Evolutionary conservation across 176 grass and related monocot genomes (phyloP), one percentile per base, ranked within the genome.

Genomic region (Metroxylon sagu): DNA sequence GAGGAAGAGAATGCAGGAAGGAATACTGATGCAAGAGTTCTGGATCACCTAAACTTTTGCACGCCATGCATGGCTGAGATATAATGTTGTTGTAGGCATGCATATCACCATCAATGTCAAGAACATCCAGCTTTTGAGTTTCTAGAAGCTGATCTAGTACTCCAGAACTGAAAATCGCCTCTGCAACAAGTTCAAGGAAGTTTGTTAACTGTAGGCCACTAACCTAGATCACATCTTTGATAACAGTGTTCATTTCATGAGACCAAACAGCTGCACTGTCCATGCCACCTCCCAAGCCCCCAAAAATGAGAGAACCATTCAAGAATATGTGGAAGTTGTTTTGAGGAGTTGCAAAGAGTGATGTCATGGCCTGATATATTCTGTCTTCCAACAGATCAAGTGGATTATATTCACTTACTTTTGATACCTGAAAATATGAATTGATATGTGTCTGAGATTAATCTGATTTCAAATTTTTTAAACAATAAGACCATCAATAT

Each of bases 381-480:
- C 83, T 78, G 56, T 96, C 87, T 82, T 84, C 90, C 65, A 88
- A 97, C 50, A 97, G 78, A 82, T 97, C 92, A 55, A 90, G 83
- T 29, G 87, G 92, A 14, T 90, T 56, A 26, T 90, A 97, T 56
- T 69, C 78, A 85, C 92, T 96, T 60, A 60, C 65, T 65, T 73
- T 69, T 4, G 23, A 67, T 79, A 90, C 85, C 87, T 96, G 81
- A 72, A 71, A 87, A 64, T 14, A 19, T 18, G 61, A 72, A 59
- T 50, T 19, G 4, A 29, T 19, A 62, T 31, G 29, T 31, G 29
- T 31, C 29, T 6, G 6, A 31, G 29, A 31, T 31, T 31, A 31
- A 31, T 31, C 29, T 6, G 29, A 31, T 31, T 31, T 31, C 29
- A 31, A 5, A 6, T 31, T 31, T 31, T 31, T 6, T 31, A 31